These are phyloP conservation scores for Oenanthe sinensis DNA, from an alignment of 129 eudicot species.

Conservation along the genomic window DNA sequence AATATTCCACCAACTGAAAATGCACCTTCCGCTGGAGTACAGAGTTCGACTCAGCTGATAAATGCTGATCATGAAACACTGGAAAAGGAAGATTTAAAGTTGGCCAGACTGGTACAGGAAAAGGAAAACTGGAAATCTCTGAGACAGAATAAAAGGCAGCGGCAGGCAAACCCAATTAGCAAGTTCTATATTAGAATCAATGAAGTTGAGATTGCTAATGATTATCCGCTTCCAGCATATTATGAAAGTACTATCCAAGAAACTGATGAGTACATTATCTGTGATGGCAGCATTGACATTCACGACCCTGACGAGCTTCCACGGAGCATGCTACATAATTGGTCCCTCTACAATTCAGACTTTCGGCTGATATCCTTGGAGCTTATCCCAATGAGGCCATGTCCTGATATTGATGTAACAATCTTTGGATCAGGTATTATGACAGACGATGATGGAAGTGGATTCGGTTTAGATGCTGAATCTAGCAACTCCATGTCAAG, in stretches of 20 bases:
- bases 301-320: slow-evolving; percentile 62
- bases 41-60: slow-evolving; percentile 12
- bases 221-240: slow-evolving; percentile 71
- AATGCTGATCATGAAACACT: slow-evolving; percentile 20
- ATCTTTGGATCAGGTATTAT: slow-evolving; percentile 80
- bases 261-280: slow-evolving; percentile 61
- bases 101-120: slow-evolving; percentile 65
- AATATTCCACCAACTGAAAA: slow-evolving; percentile 10
- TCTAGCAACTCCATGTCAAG: slow-evolving; percentile 34
- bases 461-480: slow-evolving; percentile 65
- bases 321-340: slow-evolving; percentile 81
- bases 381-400: slow-evolving; percentile 93
- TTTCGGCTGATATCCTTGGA: slow-evolving; percentile 81
- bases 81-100: slow-evolving; percentile 53
- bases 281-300: slow-evolving; percentile 41
- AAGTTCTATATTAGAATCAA: slow-evolving; percentile 53
- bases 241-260: slow-evolving; percentile 49
- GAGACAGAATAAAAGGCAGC: slow-evolving; percentile 33
- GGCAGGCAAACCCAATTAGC: slow-evolving; percentile 26
- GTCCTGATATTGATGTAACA: slow-evolving; percentile 91
- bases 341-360: slow-evolving; percentile 93
- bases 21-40: slow-evolving; percentile 12
- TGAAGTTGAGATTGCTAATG: slow-evolving; percentile 71
- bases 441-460: slow-evolving; percentile 93
- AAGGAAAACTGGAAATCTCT: slow-evolving; percentile 56